phyloP scores from a whole-genome alignment of 2,329 filamentous ascomycete genomes.

The Diplodia seriata region DNA sequence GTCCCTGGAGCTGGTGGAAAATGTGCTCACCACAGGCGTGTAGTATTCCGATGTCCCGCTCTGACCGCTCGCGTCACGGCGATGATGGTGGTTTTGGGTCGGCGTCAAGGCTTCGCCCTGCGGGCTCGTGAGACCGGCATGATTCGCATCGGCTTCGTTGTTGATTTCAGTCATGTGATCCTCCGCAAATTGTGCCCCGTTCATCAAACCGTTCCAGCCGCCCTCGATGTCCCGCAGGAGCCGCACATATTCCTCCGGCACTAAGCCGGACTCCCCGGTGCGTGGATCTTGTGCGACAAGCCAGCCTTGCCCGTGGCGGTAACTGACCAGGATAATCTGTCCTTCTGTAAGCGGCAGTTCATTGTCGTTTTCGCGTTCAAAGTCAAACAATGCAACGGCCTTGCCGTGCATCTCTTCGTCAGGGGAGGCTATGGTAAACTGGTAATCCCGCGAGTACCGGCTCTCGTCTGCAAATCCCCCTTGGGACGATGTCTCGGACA shows the following conservation, averaged over 20 bases:
- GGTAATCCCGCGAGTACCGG: constrained; percentile 88
- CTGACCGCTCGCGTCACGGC: constrained; percentile 34
- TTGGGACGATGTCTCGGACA: constrained; percentile 29
- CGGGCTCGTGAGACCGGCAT: constrained; percentile 43
- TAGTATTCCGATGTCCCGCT: constrained; percentile 37
- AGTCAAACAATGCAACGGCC: constrained; percentile 93
- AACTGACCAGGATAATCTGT: constrained; percentile 95
- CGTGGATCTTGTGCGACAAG: constrained; percentile 95
- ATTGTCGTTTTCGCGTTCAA: constrained; percentile 94
- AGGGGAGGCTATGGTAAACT: constrained; percentile 92
- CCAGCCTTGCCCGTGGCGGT: constrained; percentile 96
- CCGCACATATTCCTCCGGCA: constrained; percentile 95
- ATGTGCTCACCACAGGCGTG: constrained; percentile 58
- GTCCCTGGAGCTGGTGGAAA: constrained; percentile 60
- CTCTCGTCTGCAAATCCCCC: constrained; percentile 68
- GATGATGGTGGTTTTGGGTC: constrained; percentile 46
- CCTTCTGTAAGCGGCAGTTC: constrained; percentile 91
- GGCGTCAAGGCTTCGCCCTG: constrained; percentile 50
- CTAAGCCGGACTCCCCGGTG: constrained; percentile 90
- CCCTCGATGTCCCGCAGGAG: constrained; percentile 92
- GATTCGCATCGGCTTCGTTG: constrained; percentile 34
- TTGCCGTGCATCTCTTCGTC: constrained; percentile 99
- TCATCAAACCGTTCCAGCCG: constrained; percentile 65
- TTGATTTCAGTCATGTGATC: constrained; percentile 5
- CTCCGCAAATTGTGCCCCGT: constrained; percentile 36